phyloP scores from a whole-genome alignment of 129 eudicot genomes.

The Centella asiatica region DNA sequence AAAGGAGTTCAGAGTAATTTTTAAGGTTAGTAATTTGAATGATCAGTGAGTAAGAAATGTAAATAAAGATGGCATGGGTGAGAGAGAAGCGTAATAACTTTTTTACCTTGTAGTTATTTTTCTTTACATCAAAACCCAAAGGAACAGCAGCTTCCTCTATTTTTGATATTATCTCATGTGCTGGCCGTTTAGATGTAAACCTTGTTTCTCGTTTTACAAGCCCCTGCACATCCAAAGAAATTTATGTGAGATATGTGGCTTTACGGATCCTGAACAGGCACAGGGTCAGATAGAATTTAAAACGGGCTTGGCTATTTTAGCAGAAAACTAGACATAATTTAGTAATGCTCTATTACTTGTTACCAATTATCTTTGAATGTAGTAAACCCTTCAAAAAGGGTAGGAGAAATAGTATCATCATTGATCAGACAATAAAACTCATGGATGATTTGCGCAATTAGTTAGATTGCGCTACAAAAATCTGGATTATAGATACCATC shows the following conservation, averaged over 20 bases:
- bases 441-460: slow-evolving; percentile 1
- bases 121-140: slow-evolving; percentile 91
- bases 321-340: too few relatives aligned
- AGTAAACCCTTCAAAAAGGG: too few relatives aligned
- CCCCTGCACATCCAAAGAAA: slow-evolving; percentile 45
- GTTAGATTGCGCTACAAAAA: neutral
- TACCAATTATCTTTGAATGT: too few relatives aligned
- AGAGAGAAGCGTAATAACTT: neutral
- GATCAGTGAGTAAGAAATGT: neutral
- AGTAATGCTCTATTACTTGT: too few relatives aligned
- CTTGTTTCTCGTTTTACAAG: slow-evolving; percentile 94
- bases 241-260: slow-evolving; percentile 9
- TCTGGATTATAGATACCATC: neutral
- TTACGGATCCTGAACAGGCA: neutral
- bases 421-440: neutral
- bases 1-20: too few relatives aligned
- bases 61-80: too few relatives aligned
- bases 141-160: slow-evolving; percentile 90
- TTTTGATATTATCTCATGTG: slow-evolving; percentile 72
- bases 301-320: too few relatives aligned
- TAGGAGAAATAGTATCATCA: too few relatives aligned
- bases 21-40: neutral
- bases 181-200: slow-evolving; percentile 83
- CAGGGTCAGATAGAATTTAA: too few relatives aligned
- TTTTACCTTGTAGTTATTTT: slow-evolving; percentile 80